These are phyloP conservation scores for Pleurotus salmoneostramineus DNA, from an alignment of 768 basidiomycete species.

Conservation along the genomic window DNA sequence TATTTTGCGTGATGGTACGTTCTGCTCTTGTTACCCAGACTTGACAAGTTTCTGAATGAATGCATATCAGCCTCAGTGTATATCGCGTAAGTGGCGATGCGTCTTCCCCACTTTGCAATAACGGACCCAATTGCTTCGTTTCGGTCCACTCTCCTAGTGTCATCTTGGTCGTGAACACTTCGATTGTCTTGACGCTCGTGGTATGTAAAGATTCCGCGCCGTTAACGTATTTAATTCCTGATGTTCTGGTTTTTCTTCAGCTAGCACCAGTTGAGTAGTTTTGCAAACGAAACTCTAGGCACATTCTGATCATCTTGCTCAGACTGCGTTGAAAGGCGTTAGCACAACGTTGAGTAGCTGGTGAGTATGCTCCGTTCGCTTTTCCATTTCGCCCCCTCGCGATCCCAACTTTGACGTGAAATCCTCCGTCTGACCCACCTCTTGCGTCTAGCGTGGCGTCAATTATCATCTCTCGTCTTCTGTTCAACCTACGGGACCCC, in stretches of 20 bases:
- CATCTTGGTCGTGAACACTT: constrained; percentile 4
- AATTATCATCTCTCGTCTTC: neutral
- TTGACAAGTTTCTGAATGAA: too few species aligned
- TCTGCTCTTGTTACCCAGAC: too few species aligned
- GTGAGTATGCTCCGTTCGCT: neutral
- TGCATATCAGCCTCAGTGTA: constrained; percentile 2
- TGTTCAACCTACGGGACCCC: constrained; percentile 4
- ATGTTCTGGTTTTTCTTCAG: neutral
- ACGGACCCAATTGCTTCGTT: too few species aligned
- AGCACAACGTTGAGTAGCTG: constrained; percentile 2
- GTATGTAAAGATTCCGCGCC: neutral
- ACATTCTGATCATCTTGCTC: neutral
- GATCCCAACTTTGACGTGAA: too few species aligned
- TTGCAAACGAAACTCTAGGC: neutral
- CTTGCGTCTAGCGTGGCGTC: neutral
- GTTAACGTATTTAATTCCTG: too few species aligned
- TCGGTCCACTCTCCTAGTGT: too few species aligned
- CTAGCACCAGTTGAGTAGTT: neutral
- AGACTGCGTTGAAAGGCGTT: constrained; percentile 1
- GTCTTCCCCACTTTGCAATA: too few species aligned
- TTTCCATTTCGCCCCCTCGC: too few species aligned
- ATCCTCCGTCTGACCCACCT: too few species aligned
- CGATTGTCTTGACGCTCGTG: neutral
- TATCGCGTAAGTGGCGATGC: neutral
- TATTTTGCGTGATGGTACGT: neutral